Conservation (phyloP, 768 basidiomycete species). For the Suillus americanus region DNA sequence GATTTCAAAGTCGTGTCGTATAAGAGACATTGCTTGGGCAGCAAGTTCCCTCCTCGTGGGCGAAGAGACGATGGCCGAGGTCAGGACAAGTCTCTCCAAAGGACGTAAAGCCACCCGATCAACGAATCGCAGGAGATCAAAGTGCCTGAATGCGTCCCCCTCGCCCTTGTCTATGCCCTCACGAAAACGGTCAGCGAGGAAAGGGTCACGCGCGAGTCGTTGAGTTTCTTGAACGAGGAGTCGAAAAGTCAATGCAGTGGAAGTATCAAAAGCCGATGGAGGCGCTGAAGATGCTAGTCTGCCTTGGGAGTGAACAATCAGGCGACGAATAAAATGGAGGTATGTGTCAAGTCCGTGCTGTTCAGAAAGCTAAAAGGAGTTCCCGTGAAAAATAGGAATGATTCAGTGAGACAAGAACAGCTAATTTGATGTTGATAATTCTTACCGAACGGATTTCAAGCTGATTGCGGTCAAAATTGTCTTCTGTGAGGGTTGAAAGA, state of each 20-base stretch:
- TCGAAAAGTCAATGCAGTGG: slow-evolving; percentile 77
- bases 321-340: slow-evolving; percentile 94
- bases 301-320: slow-evolving; percentile 84
- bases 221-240: slow-evolving; percentile 87
- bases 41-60: slow-evolving; percentile 60
- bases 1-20: slow-evolving; percentile 78
- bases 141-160: slow-evolving; percentile 78
- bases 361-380: slow-evolving; percentile 75
- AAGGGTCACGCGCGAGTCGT: slow-evolving; percentile 86
- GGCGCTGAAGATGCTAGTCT: slow-evolving; percentile 60
- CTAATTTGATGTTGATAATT: slow-evolving; percentile 20
- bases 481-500: slow-evolving; percentile 93
- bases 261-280: slow-evolving; percentile 71
- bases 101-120: slow-evolving; percentile 81
- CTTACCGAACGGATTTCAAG: slow-evolving; percentile 92
- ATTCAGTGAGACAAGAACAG: slow-evolving; percentile 9
- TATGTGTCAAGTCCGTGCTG: slow-evolving; percentile 97
- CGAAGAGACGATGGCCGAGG: slow-evolving; percentile 68
- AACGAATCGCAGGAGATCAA: slow-evolving; percentile 80
- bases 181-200: slow-evolving; percentile 86
- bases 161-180: slow-evolving; percentile 89
- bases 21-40: slow-evolving; percentile 59
- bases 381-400: slow-evolving; percentile 14
- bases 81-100: slow-evolving; percentile 76
- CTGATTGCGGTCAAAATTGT: slow-evolving; percentile 94